Conservation (phyloP, 139 green algal genomes). For the Chlorella sp. region DNA sequence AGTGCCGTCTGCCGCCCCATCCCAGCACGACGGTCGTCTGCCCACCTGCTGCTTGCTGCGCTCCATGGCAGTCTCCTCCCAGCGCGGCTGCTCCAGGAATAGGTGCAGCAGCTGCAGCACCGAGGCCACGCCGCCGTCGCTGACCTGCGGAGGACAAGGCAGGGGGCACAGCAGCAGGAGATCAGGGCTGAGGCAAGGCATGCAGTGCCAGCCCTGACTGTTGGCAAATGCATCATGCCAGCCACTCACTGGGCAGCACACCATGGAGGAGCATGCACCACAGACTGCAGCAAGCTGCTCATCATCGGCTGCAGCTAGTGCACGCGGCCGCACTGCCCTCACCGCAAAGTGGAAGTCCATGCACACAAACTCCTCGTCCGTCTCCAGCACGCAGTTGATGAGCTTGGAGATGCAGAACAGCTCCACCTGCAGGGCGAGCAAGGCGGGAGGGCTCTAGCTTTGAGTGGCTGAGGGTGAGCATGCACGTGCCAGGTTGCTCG, state of each 20-base stretch:
- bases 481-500: no score
- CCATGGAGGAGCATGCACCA: no score
- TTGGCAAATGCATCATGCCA: no score
- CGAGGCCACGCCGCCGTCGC: conserved; percentile 56
- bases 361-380: conserved; percentile 95
- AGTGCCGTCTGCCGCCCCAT: no score
- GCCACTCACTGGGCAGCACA: no score
- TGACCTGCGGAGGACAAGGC: conserved; percentile 21
- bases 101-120: conserved; percentile 81
- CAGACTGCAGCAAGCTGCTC: no score
- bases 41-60: conserved; percentile 75
- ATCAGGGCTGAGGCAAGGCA: not conserved
- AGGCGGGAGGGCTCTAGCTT: not conserved
- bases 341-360: conserved; percentile 95
- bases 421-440: conserved; percentile 71
- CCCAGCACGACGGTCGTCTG: no score
- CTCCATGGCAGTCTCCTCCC: conserved; percentile 77
- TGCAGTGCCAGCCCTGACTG: no score
- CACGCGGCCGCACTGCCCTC: no score
- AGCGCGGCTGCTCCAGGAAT: conserved; percentile 72
- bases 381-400: conserved; percentile 95
- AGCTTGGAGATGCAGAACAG: conserved; percentile 96
- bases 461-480: no score
- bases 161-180: not conserved
- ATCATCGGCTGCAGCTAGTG: no score